Conservation (phyloP, 1,139 yeast genomes). For the Insectozyma bohioensis region DNA sequence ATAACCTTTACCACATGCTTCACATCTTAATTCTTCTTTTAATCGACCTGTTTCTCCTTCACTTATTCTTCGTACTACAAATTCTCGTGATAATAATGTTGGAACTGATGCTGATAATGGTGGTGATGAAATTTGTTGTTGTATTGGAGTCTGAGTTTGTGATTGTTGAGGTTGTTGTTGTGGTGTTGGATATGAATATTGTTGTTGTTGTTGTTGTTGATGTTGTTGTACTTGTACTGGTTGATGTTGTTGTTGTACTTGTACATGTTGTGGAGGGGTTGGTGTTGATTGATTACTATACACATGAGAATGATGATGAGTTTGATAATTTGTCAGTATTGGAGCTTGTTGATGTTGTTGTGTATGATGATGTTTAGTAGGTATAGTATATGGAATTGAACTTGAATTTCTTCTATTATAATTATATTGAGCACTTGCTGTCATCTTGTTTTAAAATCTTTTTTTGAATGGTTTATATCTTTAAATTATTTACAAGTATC, state of each 20-base stretch:
- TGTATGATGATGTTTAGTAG: conserved; percentile 26
- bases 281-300: background rate
- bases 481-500: no score
- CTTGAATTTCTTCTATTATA: conserved; percentile 35
- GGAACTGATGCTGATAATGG: conserved; percentile 41
- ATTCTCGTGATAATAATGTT: conserved; percentile 62
- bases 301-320: background rate
- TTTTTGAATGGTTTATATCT: no score
- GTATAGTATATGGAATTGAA: conserved; percentile 37
- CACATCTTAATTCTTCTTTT: conserved; percentile 81
- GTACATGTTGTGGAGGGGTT: background rate
- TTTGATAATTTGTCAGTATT: background rate
- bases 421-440: conserved; percentile 29
- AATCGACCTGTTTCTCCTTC: conserved; percentile 86
- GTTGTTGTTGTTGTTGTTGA: background rate
- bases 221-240: background rate
- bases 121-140: conserved; percentile 6
- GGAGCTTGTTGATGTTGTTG: conserved; percentile 1
- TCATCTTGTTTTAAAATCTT: conserved; percentile 17
- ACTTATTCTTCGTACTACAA: conserved; percentile 77
- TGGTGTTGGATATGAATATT: background rate
- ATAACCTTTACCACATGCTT: conserved; percentile 88
- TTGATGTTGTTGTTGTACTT: background rate
- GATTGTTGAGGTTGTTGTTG: conserved; percentile 2
- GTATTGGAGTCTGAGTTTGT: conserved; percentile 8